Evolutionary conservation across 1,284 basidiomycete species (phyloP).

Genomic region (Rhizoctonia solani): DNA sequence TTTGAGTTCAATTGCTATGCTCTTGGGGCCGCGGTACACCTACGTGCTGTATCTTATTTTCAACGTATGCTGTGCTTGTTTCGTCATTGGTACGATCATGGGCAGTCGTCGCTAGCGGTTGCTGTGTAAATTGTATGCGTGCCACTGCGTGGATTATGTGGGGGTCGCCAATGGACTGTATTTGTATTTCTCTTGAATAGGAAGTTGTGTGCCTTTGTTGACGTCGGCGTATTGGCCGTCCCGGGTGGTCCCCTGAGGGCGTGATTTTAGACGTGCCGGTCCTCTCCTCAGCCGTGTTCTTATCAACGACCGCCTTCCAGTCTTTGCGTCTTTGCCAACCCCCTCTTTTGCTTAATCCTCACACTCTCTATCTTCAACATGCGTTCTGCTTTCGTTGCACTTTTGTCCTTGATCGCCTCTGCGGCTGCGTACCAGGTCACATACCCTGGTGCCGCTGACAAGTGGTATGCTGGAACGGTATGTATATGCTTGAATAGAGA

Average conservation of each 20-base stretch:
- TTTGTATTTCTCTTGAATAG: neutral
- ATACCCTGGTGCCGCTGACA: neutral
- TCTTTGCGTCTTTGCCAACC: neutral
- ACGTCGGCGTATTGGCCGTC: neutral
- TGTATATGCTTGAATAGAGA: conserved; percentile 1
- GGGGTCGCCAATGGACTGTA: neutral
- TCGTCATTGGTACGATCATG: neutral
- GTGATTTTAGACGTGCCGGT: too few relatives aligned
- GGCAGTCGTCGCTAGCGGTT: neutral
- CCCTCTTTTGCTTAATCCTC: conserved; percentile 8
- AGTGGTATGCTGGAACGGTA: conserved; percentile 27
- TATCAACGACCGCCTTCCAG: neutral
- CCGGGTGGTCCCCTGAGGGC: conserved; percentile 21
- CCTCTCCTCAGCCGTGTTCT: neutral
- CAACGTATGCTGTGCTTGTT: conserved; percentile 16
- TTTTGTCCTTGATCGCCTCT: conserved; percentile 33
- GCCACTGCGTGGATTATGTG: conserved; percentile 17
- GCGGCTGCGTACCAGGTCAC: conserved; percentile 34
- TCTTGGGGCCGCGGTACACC: conserved; percentile 61
- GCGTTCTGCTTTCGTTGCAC: conserved; percentile 31
- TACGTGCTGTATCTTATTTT: conserved; percentile 54
- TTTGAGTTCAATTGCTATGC: conserved; percentile 59
- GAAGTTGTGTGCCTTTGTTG: conserved; percentile 1
- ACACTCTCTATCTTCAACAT: conserved; percentile 11
- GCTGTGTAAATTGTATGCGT: neutral